Percentiles rank a stretch among this genome's conserved stretches.
phyloP scores from a whole-genome alignment of 2,329 filamentous ascomycete genomes.

The Daldinia sp. region DNA sequence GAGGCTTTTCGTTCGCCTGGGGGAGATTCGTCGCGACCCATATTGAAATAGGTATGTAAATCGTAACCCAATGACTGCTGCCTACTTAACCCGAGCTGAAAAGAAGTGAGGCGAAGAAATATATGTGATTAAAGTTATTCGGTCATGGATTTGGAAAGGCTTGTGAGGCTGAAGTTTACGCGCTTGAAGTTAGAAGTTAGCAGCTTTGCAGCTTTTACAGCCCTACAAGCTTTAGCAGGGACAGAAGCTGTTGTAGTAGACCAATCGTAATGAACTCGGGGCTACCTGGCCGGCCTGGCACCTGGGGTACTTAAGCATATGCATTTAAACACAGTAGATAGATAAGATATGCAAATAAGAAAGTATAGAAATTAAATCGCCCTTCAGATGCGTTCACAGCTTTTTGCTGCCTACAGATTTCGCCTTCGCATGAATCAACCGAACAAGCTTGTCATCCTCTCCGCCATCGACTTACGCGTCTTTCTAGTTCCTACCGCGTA shows the following conservation, averaged over 20 bases:
- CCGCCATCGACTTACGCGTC: not conserved
- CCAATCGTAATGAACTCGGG: no score
- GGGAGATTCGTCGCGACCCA: slow-evolving; percentile 36
- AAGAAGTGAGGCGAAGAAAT: slow-evolving; percentile 20
- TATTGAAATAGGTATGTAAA: slow-evolving; percentile 13
- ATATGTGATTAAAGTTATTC: slow-evolving; percentile 20
- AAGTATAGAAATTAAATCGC: not conserved
- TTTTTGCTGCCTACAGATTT: not conserved
- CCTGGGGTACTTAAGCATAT: no score
- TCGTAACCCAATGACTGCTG: slow-evolving; percentile 1
- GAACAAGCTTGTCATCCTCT: not conserved
- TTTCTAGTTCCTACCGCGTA: not conserved
- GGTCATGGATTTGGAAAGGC: slow-evolving; percentile 22
- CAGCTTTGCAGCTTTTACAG: no score
- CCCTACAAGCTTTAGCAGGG: no score
- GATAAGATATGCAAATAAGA: no score
- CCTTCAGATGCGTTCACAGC: not conserved
- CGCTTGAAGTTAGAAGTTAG: not conserved
- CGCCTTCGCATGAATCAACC: not conserved
- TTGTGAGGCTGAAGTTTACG: slow-evolving; percentile 30
- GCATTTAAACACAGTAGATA: no score
- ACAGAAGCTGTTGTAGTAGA: no score
- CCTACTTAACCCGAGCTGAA: slow-evolving; percentile 15
- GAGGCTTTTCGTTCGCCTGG: slow-evolving; percentile 26
- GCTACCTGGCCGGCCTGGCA: no score